Percentiles rank a stretch among this genome's conserved stretches.
These are phyloP conservation scores for Clarireedia homoeocarpa DNA, from an alignment of 2,329 filamentous ascomycete genomes.

Conservation along the genomic window DNA sequence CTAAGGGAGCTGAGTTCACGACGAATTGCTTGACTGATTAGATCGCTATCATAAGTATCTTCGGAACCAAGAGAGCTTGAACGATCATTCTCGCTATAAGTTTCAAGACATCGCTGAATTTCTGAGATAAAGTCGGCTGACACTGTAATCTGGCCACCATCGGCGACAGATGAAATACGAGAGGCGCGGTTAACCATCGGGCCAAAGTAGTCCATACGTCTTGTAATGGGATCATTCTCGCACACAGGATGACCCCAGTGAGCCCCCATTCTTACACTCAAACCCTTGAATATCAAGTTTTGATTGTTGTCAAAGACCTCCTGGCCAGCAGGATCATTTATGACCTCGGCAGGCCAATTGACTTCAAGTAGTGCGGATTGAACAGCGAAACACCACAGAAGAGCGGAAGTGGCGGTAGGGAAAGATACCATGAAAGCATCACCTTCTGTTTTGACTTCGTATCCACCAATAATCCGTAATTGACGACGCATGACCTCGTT, in stretches of 20 bases:
- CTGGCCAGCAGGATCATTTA: constrained; percentile 79
- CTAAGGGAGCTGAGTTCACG: constrained; percentile 81
- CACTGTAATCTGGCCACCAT: constrained; percentile 94
- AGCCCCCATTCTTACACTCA: constrained; percentile 95
- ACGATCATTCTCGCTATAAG: constrained; percentile 77
- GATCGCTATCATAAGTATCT: constrained; percentile 68
- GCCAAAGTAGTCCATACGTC: constrained; percentile 98
- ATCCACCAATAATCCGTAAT: constrained; percentile 86
- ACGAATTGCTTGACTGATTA: constrained; percentile 67
- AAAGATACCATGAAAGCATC: constrained; percentile 99
- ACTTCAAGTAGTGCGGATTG: constrained; percentile 83
- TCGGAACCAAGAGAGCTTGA: constrained; percentile 61
- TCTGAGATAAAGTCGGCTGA: constrained; percentile 96
- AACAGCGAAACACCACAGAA: constrained; percentile 94
- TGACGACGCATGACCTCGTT: constrained; percentile 96
- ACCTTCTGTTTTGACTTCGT: constrained; percentile 99
- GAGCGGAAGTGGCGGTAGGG: constrained; percentile 85
- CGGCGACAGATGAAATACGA: constrained; percentile 87
- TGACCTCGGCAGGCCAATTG: constrained; percentile 86
- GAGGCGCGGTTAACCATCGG: constrained; percentile 98
- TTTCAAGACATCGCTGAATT: constrained; percentile 83
- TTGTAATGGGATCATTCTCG: constrained; percentile 90
- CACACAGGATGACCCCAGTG: constrained; percentile 94
- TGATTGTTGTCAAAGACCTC: constrained; percentile 76
- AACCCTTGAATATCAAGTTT: constrained; percentile 82